These are phyloP conservation scores for Colletotrichum scovillei DNA, from an alignment of 2,329 filamentous ascomycete genomes.

Conservation along the genomic window DNA sequence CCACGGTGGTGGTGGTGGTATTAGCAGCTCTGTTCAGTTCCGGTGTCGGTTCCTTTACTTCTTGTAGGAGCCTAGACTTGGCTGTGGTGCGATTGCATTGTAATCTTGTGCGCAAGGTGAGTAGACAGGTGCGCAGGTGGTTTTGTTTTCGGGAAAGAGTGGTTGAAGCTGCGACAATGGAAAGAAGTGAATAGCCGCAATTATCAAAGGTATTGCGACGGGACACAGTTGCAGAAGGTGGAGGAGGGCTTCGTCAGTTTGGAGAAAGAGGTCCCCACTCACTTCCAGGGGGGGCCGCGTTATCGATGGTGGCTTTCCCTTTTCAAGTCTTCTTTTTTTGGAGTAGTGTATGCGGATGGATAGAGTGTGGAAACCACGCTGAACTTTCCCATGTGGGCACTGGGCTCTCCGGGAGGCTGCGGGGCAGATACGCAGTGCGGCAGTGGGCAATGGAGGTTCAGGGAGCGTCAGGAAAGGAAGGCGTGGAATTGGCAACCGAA, in stretches of 20 bases:
- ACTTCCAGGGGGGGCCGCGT: not conserved
- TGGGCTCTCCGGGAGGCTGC: not conserved
- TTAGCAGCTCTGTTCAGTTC: not conserved
- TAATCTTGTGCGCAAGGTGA: not conserved
- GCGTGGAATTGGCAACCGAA: not conserved
- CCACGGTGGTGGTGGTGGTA: not conserved
- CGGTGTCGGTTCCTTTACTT: not conserved
- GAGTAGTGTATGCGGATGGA: not conserved
- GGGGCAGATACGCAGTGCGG: slow-evolving; percentile 4
- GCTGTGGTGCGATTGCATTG: not conserved
- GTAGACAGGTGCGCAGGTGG: not conserved
- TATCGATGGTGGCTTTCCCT: not conserved
- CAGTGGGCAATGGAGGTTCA: not conserved
- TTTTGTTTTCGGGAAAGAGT: not conserved
- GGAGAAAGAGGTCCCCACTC: slow-evolving; percentile 6
- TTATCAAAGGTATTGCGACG: slow-evolving; percentile 10
- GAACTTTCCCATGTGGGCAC: not conserved
- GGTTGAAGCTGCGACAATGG: slow-evolving; percentile 9
- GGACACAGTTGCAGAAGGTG: slow-evolving; percentile 34
- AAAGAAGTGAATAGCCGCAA: not conserved
- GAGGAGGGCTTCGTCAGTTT: slow-evolving; percentile 19
- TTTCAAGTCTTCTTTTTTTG: not conserved
- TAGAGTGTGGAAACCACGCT: not conserved
- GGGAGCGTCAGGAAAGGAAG: not conserved
- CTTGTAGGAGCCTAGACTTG: not conserved